phyloP scores from a whole-genome alignment of 2,329 filamentous ascomycete genomes.

The Penicillium concentricum region DNA sequence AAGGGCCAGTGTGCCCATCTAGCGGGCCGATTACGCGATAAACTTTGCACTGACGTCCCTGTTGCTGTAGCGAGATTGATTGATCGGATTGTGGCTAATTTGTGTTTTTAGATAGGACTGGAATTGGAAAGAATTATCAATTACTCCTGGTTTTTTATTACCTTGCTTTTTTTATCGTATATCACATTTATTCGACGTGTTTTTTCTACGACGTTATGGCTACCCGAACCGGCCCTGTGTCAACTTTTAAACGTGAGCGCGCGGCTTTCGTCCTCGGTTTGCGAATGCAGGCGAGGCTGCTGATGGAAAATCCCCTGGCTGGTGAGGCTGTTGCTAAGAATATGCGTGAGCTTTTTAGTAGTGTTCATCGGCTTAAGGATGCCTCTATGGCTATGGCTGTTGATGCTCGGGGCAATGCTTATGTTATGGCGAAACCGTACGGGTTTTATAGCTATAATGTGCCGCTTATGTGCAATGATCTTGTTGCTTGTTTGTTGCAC shows the following conservation, averaged over 20 bases:
- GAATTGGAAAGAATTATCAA: not conserved
- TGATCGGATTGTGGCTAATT: conserved; percentile 1
- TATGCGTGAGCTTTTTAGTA: conserved; percentile 8
- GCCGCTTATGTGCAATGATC: not conserved
- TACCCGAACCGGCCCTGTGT: not conserved
- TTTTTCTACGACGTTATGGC: not conserved
- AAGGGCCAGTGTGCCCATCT: not conserved
- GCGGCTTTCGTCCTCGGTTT: not conserved
- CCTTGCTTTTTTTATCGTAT: not conserved
- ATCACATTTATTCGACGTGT: not conserved
- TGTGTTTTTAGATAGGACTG: not conserved
- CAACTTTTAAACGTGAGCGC: not conserved
- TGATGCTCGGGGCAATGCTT: not conserved
- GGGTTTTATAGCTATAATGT: not conserved
- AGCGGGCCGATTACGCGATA: not conserved
- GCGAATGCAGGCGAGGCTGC: not conserved
- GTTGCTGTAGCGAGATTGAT: not conserved
- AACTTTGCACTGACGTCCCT: not conserved
- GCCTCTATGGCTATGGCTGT: not conserved
- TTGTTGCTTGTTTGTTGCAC: conserved; percentile 3
- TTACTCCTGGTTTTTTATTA: not conserved
- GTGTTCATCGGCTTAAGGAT: not conserved
- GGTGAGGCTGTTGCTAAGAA: conserved; percentile 9
- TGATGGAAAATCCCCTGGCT: conserved; percentile 5
- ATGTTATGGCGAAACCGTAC: not conserved